phyloP scores from a whole-genome alignment of 176 grass and related monocot genomes.

The Cenchrus americanus region DNA sequence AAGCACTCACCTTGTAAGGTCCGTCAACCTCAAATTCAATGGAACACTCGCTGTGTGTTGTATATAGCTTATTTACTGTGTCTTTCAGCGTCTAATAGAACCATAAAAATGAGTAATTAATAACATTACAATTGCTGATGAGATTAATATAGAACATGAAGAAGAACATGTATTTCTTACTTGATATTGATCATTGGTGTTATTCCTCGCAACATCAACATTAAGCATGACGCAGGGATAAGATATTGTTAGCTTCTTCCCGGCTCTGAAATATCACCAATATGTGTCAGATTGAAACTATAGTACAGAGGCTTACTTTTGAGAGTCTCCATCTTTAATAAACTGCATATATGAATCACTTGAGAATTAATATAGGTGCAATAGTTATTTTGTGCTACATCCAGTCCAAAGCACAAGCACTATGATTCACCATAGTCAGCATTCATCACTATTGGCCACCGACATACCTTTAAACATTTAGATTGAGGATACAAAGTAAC shows the following conservation, averaged over 20 bases:
- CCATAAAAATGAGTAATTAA: constrained; percentile 26
- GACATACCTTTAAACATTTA: constrained; percentile 14
- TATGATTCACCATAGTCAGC: neutral
- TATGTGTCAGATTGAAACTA: constrained; percentile 35
- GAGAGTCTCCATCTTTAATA: constrained; percentile 18
- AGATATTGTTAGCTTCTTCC: constrained; percentile 88
- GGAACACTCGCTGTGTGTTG: constrained; percentile 91
- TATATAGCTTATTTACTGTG: constrained; percentile 80
- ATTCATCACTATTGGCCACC: neutral
- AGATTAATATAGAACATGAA: constrained; percentile 43
- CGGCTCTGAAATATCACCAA: constrained; percentile 67
- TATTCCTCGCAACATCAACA: constrained; percentile 90
- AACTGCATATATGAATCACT: constrained; percentile 6
- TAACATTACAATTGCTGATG: neutral
- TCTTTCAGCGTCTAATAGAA: constrained; percentile 77
- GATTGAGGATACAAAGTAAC: constrained; percentile 13
- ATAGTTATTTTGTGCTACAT: neutral
- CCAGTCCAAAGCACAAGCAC: constrained; percentile 28
- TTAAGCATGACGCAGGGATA: constrained; percentile 99
- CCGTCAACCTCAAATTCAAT: constrained; percentile 99
- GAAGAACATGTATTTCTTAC: constrained; percentile 53
- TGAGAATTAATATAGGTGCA: neutral
- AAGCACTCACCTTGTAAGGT: constrained; percentile 82
- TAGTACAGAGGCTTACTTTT: constrained; percentile 18
- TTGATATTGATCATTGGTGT: constrained; percentile 99